Percentiles rank a stretch among this genome's conserved stretches.
Evolutionary conservation across 768 basidiomycete species (phyloP).

Genomic region (Hemileccinum impolitum): DNA sequence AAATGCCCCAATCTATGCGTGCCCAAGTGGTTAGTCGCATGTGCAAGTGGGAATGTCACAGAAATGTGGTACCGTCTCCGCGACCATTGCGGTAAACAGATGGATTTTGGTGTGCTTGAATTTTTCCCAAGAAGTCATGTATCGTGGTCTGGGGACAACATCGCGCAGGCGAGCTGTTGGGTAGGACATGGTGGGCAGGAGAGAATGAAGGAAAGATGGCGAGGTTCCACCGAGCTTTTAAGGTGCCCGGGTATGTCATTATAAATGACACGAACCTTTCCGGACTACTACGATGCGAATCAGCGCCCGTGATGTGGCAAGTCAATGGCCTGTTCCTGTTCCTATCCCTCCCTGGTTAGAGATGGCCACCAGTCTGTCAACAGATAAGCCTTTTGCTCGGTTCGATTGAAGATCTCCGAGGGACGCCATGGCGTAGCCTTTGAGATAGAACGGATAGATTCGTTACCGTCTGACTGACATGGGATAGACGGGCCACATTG

Average conservation of each 20-base stretch:
- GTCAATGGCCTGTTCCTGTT: conserved; percentile 1
- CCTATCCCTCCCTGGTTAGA: background rate
- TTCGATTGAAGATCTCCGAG: conserved; percentile 5
- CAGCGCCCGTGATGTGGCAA: background rate
- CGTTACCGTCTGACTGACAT: background rate
- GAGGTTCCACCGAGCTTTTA: conserved; percentile 9
- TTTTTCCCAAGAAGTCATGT: conserved; percentile 50
- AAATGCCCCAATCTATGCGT: conserved; percentile 53
- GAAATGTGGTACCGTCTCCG: conserved; percentile 47
- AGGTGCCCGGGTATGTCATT: background rate
- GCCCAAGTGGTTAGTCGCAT: conserved; percentile 5
- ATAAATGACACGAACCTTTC: background rate
- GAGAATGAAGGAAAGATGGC: background rate
- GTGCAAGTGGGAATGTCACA: background rate
- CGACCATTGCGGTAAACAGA: conserved; percentile 55
- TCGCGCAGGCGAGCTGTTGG: conserved; percentile 41
- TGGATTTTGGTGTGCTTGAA: conserved; percentile 45
- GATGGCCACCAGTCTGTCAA: background rate
- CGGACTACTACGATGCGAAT: background rate
- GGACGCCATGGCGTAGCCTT: background rate
- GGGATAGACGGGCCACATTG: background rate
- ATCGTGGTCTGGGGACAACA: conserved; percentile 34
- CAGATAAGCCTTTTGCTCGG: background rate
- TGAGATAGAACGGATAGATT: too few relatives aligned
- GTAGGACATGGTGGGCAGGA: conserved; percentile 18